These are phyloP conservation scores for Petrea volubilis DNA, from an alignment of 257 asterid genomes.

Conservation along the genomic window DNA sequence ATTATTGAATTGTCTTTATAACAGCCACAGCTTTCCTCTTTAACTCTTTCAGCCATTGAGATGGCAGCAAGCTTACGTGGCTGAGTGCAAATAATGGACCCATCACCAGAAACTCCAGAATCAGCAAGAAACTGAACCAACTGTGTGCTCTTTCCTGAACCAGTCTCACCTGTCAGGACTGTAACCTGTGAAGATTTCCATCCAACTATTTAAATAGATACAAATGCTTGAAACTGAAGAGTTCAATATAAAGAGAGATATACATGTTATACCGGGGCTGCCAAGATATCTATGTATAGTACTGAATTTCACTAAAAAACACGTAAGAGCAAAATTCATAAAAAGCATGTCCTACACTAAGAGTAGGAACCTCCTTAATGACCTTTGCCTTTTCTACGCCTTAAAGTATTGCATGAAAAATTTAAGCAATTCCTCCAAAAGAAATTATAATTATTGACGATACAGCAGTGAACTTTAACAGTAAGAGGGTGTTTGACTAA, in stretches of 20 bases:
- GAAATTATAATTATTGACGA: no score
- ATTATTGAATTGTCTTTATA: slow-evolving; percentile 42
- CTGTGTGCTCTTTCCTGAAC: slow-evolving; percentile 98
- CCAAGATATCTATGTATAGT: neutral
- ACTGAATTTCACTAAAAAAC: neutral
- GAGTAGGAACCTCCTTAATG: neutral
- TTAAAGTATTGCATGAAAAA: neutral
- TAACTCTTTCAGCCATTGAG: slow-evolving; percentile 79
- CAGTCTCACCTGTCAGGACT: slow-evolving; percentile 88
- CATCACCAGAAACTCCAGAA: slow-evolving; percentile 58
- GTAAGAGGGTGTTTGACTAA: no score
- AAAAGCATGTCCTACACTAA: neutral
- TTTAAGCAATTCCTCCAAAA: neutral
- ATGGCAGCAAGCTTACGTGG: slow-evolving; percentile 95
- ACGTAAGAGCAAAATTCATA: neutral
- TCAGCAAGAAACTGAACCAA: slow-evolving; percentile 92
- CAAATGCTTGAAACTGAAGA: neutral
- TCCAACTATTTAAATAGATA: neutral
- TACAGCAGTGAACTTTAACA: no score
- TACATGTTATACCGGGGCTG: neutral
- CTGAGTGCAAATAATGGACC: slow-evolving; percentile 80
- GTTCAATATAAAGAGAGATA: neutral
- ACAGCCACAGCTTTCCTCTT: slow-evolving; percentile 74
- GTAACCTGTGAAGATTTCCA: slow-evolving; percentile 54
- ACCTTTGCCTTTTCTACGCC: neutral